phyloP scores from a whole-genome alignment of 2,329 filamentous ascomycete genomes.

The Colletotrichum cordylinicola region DNA sequence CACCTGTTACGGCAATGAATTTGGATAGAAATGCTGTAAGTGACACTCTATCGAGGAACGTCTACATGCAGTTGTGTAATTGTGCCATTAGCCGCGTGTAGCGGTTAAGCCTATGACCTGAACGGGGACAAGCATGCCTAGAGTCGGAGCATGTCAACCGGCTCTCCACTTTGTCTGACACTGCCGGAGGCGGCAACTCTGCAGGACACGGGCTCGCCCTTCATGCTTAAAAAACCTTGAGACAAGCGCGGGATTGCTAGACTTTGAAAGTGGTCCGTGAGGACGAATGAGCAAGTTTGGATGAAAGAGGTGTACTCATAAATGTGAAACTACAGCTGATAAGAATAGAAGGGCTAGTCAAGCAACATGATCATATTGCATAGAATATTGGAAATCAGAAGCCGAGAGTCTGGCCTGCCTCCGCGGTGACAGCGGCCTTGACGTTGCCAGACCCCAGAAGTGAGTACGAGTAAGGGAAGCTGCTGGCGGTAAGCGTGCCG shows the following conservation, averaged over 20 bases:
- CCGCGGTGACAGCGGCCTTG: conserved; percentile 39
- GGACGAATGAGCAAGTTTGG: background rate
- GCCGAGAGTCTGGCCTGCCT: conserved; percentile 37
- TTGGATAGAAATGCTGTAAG: no score
- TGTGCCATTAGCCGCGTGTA: background rate
- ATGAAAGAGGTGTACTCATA: background rate
- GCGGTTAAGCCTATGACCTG: background rate
- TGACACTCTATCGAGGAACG: no score
- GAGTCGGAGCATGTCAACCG: background rate
- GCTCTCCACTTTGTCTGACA: background rate
- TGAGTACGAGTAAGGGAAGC: conserved; percentile 51
- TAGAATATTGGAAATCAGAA: background rate
- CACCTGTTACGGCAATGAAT: fast-evolving
- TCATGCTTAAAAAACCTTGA: background rate
- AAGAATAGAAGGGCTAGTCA: background rate
- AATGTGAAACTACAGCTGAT: background rate
- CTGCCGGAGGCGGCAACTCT: background rate
- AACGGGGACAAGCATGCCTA: background rate
- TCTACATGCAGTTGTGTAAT: background rate
- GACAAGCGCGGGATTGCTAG: background rate
- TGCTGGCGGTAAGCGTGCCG: conserved; percentile 51
- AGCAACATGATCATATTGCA: background rate
- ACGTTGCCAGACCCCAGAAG: conserved; percentile 48
- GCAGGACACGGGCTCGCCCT: background rate
- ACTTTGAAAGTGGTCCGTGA: background rate